phyloP scores from a whole-genome alignment of 768 basidiomycete species.

The Crassisporium funariophilum region DNA sequence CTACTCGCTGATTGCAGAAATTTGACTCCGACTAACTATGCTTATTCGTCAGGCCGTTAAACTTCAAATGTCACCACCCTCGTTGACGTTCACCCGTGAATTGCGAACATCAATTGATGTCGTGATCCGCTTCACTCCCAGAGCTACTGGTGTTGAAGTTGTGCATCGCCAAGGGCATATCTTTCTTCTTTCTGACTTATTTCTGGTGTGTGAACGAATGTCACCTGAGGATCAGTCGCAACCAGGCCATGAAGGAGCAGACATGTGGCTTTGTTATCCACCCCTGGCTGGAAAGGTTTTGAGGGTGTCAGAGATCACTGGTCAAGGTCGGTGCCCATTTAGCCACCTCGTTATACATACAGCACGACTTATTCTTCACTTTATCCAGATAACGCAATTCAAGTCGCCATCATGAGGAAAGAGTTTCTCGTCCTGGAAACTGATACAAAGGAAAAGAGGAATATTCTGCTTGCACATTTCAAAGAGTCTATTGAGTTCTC shows the following conservation, averaged over 20 bases:
- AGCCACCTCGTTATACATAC: conserved; percentile 1
- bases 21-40: neutral
- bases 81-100: conserved; percentile 75
- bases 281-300: conserved; percentile 95
- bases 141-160: conserved; percentile 71
- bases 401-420: conserved; percentile 85
- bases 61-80: conserved; percentile 85
- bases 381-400: conserved; percentile 65
- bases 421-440: conserved; percentile 75
- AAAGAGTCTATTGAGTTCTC: conserved; percentile 86
- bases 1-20: neutral
- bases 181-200: conserved; percentile 90
- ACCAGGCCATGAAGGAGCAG: conserved; percentile 57
- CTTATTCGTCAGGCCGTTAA: conserved; percentile 66
- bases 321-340: conserved; percentile 51
- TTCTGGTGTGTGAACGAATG: conserved; percentile 89
- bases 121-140: conserved; percentile 75
- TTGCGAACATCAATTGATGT: conserved; percentile 74
- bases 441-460: conserved; percentile 57
- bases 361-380: conserved; percentile 7
- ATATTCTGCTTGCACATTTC: conserved; percentile 69
- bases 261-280: conserved; percentile 94
- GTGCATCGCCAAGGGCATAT: conserved; percentile 79
- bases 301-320: conserved; percentile 61
- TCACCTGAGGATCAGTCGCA: conserved; percentile 58